Evolutionary conservation across 805 yeast genomes (phyloP), one percentile per base, ranked within the genome.

Genomic region (Ascoidea asiatica): DNA sequence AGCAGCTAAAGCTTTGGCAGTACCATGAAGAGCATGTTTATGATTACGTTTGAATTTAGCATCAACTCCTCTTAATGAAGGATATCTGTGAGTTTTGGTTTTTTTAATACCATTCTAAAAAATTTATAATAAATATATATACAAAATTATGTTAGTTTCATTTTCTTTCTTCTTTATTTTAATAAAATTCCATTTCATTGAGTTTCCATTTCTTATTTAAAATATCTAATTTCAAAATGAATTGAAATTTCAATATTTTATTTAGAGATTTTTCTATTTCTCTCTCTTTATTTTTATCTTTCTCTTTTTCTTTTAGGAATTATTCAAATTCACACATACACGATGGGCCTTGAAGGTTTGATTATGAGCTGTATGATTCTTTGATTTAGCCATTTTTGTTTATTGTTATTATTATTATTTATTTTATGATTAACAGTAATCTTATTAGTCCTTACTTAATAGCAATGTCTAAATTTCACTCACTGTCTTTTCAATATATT

Each of bases 31-130:
- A 75, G 97, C 97, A 74, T 79, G 85, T 76, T 85, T 89, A 92
- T 90, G 97, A 95, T 92, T 92, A 77, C 97, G 84, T 69, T 80
- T 81, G 95, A 92, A 92, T 83, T 92, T 92, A 69, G 98, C 81
- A 73, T 92, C 97, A 70, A 90, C 97, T 79, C 95, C 95, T 77
- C 86, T 90, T 73, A 87, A 79, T 57, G 97, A 89, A 60, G 96
- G 95, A 81, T 90, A 88, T 79, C 86, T 89, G 95, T 79, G 74
- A 67, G 95, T 82, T 81, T 79, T 85, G 63, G 97, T 96, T 89
- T 90, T 92, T 85, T 90, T 90, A 79, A 92, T 90, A 78, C 98
- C 98, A 84, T 92, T 92, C n/a, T n/a, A n/a, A n/a, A n/a, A n/a
- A n/a, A n/a, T n/a, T n/a, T n/a, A n/a, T n/a, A n/a, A n/a, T n/a